A percentile compares a stretch with the other conserved stretches of the same genome.
These are phyloP conservation scores for Trichophyton verrucosum DNA, from an alignment of 2,329 filamentous ascomycete genomes.

Conservation along the genomic window DNA sequence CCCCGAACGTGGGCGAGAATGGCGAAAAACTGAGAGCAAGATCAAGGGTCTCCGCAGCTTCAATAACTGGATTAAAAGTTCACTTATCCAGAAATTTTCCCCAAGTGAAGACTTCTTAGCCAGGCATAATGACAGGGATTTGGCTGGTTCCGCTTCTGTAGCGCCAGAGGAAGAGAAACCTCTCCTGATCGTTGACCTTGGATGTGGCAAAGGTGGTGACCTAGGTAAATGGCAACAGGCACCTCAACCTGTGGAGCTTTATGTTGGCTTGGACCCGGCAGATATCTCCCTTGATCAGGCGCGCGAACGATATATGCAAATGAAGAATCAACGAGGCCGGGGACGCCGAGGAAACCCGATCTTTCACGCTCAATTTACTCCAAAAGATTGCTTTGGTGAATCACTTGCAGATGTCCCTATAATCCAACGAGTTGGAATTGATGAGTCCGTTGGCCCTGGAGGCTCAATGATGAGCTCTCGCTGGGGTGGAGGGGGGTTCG, in stretches of 20 bases:
- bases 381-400: conserved; percentile 86
- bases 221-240: conserved; percentile 92
- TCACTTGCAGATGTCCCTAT: conserved; percentile 70
- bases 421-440: conserved; percentile 76
- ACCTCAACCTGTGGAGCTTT: conserved; percentile 79
- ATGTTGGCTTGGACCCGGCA: conserved; percentile 87
- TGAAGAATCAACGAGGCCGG: conserved; percentile 43
- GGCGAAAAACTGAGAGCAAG: conserved; percentile 83
- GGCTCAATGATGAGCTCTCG: conserved; percentile 46
- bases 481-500: conserved; percentile 67
- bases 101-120: conserved; percentile 62
- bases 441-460: conserved; percentile 50
- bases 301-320: conserved; percentile 64
- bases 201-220: conserved; percentile 94
- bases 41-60: conserved; percentile 91
- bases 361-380: conserved; percentile 77
- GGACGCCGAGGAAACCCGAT: conserved; percentile 45
- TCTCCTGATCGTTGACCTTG: conserved; percentile 79
- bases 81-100: conserved; percentile 91
- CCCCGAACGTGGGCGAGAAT: conserved; percentile 82
- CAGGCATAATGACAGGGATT: conserved; percentile 33
- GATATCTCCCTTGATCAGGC: conserved; percentile 88
- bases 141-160: conserved; percentile 28
- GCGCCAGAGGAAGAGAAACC: conserved; percentile 35
- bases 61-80: conserved; percentile 99